These are phyloP conservation scores for Ophiostoma pallidulum DNA, from an alignment of 2,329 filamentous ascomycete species.

Conservation along the genomic window DNA sequence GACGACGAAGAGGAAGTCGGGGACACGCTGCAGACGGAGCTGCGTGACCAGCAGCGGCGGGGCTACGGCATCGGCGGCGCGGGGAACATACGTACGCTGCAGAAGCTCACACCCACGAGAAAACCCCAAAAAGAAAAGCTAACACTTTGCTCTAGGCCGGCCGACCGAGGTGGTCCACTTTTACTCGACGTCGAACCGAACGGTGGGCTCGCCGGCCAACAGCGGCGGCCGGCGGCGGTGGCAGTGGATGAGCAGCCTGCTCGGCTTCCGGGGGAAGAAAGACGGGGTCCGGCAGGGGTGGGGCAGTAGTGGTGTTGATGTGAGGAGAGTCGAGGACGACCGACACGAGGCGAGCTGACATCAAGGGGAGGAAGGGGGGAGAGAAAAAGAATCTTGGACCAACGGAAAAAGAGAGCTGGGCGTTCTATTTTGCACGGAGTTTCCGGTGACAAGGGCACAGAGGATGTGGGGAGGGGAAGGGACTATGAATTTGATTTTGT, in stretches of 20 bases:
- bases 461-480: no score
- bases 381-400: no score
- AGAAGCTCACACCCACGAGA: no score
- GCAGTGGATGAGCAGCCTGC: conserved; percentile 11
- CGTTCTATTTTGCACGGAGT: no score
- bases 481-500: no score
- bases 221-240: neutral
- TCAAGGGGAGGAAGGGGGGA: no score
- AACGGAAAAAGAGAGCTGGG: no score
- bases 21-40: conserved; percentile 21
- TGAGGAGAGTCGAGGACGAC: no score
- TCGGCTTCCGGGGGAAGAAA: neutral
- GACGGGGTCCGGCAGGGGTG: neutral
- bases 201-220: neutral
- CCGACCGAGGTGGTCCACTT: conserved; percentile 24
- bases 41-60: conserved; percentile 25
- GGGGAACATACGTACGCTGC: conserved; percentile 30
- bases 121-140: no score
- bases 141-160: conserved; percentile 14
- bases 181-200: conserved; percentile 4
- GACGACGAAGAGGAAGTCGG: conserved; percentile 20
- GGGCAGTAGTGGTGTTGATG: no score
- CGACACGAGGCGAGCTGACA: no score
- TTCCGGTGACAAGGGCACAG: no score
- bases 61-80: conserved; percentile 32